Base-by-base conservation (phyloP, 768 basidiomycete genomes). In the Suillus subalutaceus region DNA sequence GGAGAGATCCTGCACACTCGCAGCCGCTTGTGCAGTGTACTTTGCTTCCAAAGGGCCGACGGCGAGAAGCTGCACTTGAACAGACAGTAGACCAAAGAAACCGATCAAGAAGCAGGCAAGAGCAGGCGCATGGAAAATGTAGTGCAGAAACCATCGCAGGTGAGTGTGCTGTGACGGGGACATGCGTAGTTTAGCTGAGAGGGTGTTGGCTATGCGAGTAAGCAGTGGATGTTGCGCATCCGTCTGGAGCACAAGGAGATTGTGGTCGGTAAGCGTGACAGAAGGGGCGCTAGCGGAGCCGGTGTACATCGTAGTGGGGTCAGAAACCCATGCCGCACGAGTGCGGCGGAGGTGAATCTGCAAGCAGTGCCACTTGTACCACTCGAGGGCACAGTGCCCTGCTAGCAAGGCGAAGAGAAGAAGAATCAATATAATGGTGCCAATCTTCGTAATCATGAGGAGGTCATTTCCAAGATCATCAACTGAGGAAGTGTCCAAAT, bases 41-140 rank as follows among this genome's bases (percentile, higher is more conserved):
- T 88, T 87, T 40, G 81, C 78, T 64, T 88, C 88, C 38, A 99
- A 81, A 0, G 94, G 93, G 0, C 84, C 80, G 63, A 98, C 79
- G 6, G 92, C 93, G 52, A 89, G 75, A 52, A 99, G 84, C 77
- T 99, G 97, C 37, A 97, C 81, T 78, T 98, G 84, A 38, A 99
- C 89, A 40, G 90, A 89, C 56, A 99, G 76, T 15, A 99, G 78
- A 12, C 96, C 96, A 70, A 98, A 88, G 69, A 96, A 80, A n/a
- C 96, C 96, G 70, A 99, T 93, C 67, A 96, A 86, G 75, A 99
- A 89, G 73, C 96, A 93, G 0, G 93, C 91, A 55, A 97, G 85
- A 1, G 94, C 96, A 1, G 94, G 92, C 3, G 94, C 88, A 73
- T 98, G 93, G 77, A 95, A 93, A 66, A 99, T 82, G 79, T 97